These are phyloP conservation scores for Beauveria sp. DNA, from an alignment of 2,329 filamentous ascomycete species.

Conservation along the genomic window DNA sequence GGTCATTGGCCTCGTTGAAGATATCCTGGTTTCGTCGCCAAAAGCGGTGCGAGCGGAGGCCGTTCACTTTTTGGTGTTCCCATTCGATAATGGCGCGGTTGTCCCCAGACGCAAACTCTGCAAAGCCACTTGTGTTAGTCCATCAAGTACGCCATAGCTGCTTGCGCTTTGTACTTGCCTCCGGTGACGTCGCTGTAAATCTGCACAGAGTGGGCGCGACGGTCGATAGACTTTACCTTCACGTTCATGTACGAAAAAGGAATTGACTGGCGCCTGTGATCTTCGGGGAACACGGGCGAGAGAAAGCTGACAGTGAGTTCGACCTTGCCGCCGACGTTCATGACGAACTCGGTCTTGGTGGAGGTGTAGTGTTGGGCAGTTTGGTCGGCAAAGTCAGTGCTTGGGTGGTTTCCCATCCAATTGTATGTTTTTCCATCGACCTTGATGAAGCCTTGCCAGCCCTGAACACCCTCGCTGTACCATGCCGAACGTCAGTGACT, in stretches of 20 bases:
- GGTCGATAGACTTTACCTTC: conserved; percentile 55
- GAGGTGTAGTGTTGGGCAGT: conserved; percentile 62
- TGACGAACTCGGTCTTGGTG: conserved; percentile 62
- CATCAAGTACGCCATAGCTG: conserved; percentile 40
- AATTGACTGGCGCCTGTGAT: conserved; percentile 60
- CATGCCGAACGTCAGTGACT: neutral
- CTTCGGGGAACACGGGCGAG: conserved; percentile 60
- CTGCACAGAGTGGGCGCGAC: conserved; percentile 54
- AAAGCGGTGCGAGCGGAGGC: conserved; percentile 58
- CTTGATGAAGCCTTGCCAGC: conserved; percentile 62
- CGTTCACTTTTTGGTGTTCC: conserved; percentile 45
- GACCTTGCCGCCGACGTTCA: conserved; percentile 54
- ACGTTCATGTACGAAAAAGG: conserved; percentile 65
- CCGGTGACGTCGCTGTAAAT: conserved; percentile 63
- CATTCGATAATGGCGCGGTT: conserved; percentile 48
- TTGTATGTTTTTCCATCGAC: conserved; percentile 58
- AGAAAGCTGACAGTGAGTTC: conserved; percentile 62
- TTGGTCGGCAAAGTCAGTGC: conserved; percentile 48
- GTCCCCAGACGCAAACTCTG: conserved; percentile 68
- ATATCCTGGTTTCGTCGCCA: conserved; percentile 51
- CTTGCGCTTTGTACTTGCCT: neutral
- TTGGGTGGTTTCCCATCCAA: conserved; percentile 57
- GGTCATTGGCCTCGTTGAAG: conserved; percentile 62
- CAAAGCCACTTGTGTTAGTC: neutral
- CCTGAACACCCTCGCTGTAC: conserved; percentile 43